Evolutionary conservation across 345 rosid species (phyloP), one percentile per base, ranked within the genome.

Genomic region (Firmiana major): DNA sequence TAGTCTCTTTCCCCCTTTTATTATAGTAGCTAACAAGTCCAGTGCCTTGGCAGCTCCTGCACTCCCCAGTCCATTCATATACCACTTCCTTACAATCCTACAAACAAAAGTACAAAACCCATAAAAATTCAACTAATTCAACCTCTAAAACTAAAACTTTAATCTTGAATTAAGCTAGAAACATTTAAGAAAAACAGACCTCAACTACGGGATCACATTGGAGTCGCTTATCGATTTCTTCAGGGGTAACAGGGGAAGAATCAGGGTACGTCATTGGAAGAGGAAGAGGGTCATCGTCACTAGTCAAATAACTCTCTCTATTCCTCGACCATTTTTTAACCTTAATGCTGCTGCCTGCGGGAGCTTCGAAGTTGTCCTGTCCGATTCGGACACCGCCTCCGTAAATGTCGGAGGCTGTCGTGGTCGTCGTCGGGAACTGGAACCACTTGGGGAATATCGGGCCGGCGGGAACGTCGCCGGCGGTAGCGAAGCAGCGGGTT

Each of bases 41-140:
- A 8, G 94, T 83, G 43, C 98, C 99, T 85, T 95, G 96, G 80
- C 98, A 95, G 83, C 97, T 90, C 82, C 88, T 80, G 79, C 99
- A 95, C 85, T 89, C 86, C 8, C 99, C 99, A 71, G 97, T 95
- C 99, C 99, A 93, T 82, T 95, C 99, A 82, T 90, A 95, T 55
- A 95, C 98, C 85, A 93, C 93, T 83, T 86, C 92, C 75, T 75
- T 82, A 68, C 98, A 95, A 81, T 93, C 98, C 98, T 93, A 77
- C 83, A 87, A 77, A 31, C 72, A 71, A 31, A 31, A 31, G 34
- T 31, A 31, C 34, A 31, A 51, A 53, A 71, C 46, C 62, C 28
- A 51, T 19, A 2, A 71, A 51, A 49, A 6, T 19, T 19, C 10
- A 71, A 71, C 46, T 28, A 71, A 31, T 71, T 53, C 15, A 77